Conservation (phyloP, 768 basidiomycete species). For the Macrolepiota albuminosa region DNA sequence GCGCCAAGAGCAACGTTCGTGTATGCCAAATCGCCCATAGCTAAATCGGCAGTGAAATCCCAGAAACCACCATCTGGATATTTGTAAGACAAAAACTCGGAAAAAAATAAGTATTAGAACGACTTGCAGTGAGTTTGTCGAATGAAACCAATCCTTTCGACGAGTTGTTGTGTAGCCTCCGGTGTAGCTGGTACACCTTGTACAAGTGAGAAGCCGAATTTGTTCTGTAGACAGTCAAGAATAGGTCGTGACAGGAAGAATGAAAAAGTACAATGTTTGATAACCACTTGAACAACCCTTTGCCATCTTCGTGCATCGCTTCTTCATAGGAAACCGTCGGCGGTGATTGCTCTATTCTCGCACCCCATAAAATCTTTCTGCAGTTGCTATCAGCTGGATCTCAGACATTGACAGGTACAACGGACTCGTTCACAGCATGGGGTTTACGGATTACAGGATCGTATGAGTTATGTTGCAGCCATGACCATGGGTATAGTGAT, state of each 20-base stretch:
- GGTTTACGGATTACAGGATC: slow-evolving; percentile 52
- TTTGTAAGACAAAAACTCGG: background rate
- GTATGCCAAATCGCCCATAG: slow-evolving; percentile 93
- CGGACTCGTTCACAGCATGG: slow-evolving; percentile 39
- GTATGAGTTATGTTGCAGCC: slow-evolving; percentile 76
- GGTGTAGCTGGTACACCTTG: slow-evolving; percentile 74
- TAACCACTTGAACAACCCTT: slow-evolving; percentile 77
- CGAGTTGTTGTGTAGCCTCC: slow-evolving; percentile 79
- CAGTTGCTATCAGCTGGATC: background rate
- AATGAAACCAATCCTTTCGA: slow-evolving; percentile 77
- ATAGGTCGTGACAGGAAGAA: background rate
- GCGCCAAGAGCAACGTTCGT: slow-evolving; percentile 83
- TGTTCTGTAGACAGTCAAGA: slow-evolving; percentile 45
- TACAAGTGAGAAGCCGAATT: slow-evolving; percentile 87
- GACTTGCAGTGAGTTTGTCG: slow-evolving; percentile 66
- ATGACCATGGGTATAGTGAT: slow-evolving; percentile 87
- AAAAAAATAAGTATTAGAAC: background rate
- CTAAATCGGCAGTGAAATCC: slow-evolving; percentile 92
- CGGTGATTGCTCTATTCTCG: slow-evolving; percentile 66
- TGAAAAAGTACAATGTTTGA: slow-evolving; percentile 62
- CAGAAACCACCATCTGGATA: slow-evolving; percentile 85
- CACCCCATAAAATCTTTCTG: slow-evolving; percentile 79
- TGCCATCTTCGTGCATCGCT: slow-evolving; percentile 60
- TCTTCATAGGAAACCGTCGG: slow-evolving; percentile 73
- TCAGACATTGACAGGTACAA: slow-evolving; percentile 11